Conservation (phyloP, 768 basidiomycete genomes). For the Kondoa malvinella region DNA sequence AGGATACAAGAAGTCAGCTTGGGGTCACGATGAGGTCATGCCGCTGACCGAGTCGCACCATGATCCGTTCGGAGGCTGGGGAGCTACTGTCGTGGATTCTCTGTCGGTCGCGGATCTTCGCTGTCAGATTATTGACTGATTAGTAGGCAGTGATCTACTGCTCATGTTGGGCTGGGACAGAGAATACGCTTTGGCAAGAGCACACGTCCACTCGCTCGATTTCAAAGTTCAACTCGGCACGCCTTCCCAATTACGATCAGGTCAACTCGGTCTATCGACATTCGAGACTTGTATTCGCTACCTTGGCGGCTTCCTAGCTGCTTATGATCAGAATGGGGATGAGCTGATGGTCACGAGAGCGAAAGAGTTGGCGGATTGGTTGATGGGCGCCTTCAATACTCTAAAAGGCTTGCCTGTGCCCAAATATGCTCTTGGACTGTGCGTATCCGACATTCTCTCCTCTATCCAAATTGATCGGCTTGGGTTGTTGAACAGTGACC, state of each 20-base stretch:
- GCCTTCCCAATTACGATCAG: not conserved
- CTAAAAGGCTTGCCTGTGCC: slow-evolving; percentile 30
- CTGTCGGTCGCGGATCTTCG: slow-evolving; percentile 2
- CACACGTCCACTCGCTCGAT: slow-evolving; percentile 28
- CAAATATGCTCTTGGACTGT: slow-evolving; percentile 30
- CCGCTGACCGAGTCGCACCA: slow-evolving; percentile 15
- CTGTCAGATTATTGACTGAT: not conserved
- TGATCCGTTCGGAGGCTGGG: slow-evolving; percentile 29
- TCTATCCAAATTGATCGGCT: not conserved
- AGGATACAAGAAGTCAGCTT: slow-evolving; percentile 23
- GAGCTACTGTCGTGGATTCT: slow-evolving; percentile 28
- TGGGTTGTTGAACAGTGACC: slow-evolving; percentile 9
- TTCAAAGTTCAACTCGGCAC: slow-evolving; percentile 23
- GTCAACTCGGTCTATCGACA: slow-evolving; percentile 23
- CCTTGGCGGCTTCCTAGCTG: slow-evolving; percentile 34
- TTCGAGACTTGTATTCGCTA: slow-evolving; percentile 38
- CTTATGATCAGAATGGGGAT: slow-evolving; percentile 35
- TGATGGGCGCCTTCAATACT: slow-evolving; percentile 33
- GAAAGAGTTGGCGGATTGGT: slow-evolving; percentile 32
- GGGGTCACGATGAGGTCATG: slow-evolving; percentile 28
- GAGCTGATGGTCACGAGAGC: slow-evolving; percentile 33
- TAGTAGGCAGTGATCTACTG: slow-evolving; percentile 22
- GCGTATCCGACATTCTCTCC: not conserved
- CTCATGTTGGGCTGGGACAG: slow-evolving; percentile 27
- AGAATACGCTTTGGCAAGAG: slow-evolving; percentile 28